Conservation (phyloP, 208 protist species). For the Wallacemonas sp. region DNA sequence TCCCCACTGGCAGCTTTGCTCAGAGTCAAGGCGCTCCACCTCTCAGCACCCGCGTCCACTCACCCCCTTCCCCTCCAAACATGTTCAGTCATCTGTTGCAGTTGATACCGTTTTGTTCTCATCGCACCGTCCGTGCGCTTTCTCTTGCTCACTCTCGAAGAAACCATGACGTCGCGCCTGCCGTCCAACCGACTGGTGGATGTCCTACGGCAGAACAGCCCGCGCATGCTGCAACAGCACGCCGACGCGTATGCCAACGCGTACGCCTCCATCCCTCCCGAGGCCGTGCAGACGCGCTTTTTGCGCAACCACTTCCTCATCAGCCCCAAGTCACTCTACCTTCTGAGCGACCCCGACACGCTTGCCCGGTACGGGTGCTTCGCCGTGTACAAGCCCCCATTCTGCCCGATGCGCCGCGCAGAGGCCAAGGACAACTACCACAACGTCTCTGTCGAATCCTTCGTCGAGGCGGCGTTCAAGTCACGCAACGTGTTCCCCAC, state of each 20-base stretch:
- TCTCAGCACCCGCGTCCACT: no score
- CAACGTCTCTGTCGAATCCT: constrained; percentile 80
- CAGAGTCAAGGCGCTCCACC: no score
- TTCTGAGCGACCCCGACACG: constrained; percentile 28
- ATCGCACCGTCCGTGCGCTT: no score
- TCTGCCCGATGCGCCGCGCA: constrained; percentile 83
- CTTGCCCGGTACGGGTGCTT: constrained; percentile 61
- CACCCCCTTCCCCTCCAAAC: no score
- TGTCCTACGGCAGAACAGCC: constrained; percentile 74
- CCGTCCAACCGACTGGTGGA: constrained; percentile 66
- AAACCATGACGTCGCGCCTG: constrained; percentile 65
- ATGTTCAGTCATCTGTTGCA: no score
- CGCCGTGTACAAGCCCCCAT: constrained; percentile 87
- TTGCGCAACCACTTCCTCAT: constrained; percentile 82
- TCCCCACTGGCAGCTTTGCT: no score
- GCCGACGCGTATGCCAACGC: constrained; percentile 53
- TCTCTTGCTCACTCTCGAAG: no score
- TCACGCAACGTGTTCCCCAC: constrained; percentile 54
- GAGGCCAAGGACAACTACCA: constrained; percentile 79
- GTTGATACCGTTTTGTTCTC: no score
- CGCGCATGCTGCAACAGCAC: constrained; percentile 55
- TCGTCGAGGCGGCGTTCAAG: constrained; percentile 61
- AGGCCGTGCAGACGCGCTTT: constrained; percentile 73
- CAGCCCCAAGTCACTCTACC: constrained; percentile 66
- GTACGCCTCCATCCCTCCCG: constrained; percentile 42